phyloP scores from a whole-genome alignment of 73 alveolate species.

The Breviolum minutum region DNA sequence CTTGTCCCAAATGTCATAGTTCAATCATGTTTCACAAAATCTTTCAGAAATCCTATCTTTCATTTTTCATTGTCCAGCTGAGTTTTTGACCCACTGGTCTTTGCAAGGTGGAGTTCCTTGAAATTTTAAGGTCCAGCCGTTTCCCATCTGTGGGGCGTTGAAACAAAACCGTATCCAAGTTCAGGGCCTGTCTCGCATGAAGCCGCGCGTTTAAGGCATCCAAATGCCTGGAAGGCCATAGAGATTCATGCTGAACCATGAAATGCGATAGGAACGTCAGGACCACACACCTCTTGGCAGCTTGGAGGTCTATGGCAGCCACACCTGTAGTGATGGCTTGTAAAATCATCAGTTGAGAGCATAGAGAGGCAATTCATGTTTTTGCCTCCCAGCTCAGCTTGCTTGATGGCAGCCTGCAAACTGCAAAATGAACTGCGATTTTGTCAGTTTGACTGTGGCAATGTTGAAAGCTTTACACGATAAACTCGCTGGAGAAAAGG shows the following conservation, averaged over 20 bases:
- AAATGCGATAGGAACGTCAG: background rate
- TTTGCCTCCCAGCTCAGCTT: slow-evolving; percentile 74
- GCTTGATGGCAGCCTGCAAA: slow-evolving; percentile 75
- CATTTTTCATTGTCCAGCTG: background rate
- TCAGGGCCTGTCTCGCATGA: slow-evolving; percentile 70
- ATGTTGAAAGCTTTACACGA: too few relatives aligned
- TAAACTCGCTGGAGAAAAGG: background rate
- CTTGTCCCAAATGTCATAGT: background rate
- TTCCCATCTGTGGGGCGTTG: background rate
- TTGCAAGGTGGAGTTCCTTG: slow-evolving; percentile 74
- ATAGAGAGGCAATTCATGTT: background rate
- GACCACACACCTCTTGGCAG: slow-evolving; percentile 63
- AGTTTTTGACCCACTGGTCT: slow-evolving; percentile 56
- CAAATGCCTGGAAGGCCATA: background rate
- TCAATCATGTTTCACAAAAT: background rate
- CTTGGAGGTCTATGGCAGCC: background rate
- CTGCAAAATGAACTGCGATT: background rate
- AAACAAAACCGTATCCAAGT: background rate
- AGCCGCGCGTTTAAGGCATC: slow-evolving; percentile 70
- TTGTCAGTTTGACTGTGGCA: too few relatives aligned
- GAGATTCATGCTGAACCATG: too few relatives aligned
- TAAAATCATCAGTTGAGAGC: background rate
- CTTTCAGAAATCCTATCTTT: background rate
- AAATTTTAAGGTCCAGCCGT: background rate
- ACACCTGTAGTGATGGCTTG: background rate